Evolutionary conservation across 1,284 basidiomycete species (phyloP), one percentile per base, ranked within the genome.

Genomic region (Sutorius eximius): DNA sequence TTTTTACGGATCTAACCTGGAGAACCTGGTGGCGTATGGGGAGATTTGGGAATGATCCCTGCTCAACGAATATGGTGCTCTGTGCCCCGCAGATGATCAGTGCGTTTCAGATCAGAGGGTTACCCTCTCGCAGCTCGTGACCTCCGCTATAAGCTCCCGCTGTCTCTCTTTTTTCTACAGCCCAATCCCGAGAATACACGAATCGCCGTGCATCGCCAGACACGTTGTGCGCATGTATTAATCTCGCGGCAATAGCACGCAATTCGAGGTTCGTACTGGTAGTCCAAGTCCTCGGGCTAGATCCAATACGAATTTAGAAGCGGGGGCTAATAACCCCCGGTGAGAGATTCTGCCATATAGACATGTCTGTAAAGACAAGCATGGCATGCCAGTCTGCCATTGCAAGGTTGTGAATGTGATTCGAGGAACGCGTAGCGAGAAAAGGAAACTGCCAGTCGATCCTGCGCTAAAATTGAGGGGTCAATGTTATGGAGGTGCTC

Each of bases 41-140:
- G 24, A 27, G 24, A 27, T 27, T 27, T 27, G 24, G 24, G 6
- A 34, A 16, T 16, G 16, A 34, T 34, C 33, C 6, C 15, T 16
- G 8, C n/a, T 37, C 36, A 27, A 27, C 18, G 20, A 3, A 16
- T 38, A 12, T 20, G 8, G 7, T 15, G 7, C 38, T 10, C 29
- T 9, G 12, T 38, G 11, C 18, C 37, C n/a, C 15, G n/a, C n/a
- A 12, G 40, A 11, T 30, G 40, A 61, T 38, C 51, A 24, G 37
- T 29, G 2, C 24, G 56, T 55, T 59, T 59, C 45, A 45, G 27
- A 40, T 12, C 37, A 7, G 18, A 22, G n/a, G 38, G 22, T 40
- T 18, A 5, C 13, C 10, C 16, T 36, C 13, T 27, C 24, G 24
- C 6, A 27, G 24, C 24, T 6, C 24, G 24, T 27, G 24, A 13